phyloP scores from a whole-genome alignment of 768 basidiomycete genomes.

The Sporobolomyces roseus region DNA sequence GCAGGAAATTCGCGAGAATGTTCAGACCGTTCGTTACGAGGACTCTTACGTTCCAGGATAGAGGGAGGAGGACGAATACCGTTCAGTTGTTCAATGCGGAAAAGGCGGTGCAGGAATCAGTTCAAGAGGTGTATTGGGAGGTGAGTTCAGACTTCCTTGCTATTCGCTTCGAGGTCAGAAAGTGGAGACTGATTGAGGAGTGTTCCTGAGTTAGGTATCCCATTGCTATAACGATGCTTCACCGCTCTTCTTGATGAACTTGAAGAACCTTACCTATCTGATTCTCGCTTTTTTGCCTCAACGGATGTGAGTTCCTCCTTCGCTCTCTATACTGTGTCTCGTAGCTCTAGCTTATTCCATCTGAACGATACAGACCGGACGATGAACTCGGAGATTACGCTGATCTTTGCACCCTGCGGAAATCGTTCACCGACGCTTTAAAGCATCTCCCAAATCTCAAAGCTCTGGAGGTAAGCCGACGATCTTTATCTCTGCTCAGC shows the following conservation, averaged over 20 bases:
- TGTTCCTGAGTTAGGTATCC: neutral
- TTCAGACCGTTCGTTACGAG: slow-evolving; percentile 20
- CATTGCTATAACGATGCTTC: slow-evolving; percentile 35
- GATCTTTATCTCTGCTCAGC: neutral
- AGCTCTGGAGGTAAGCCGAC: slow-evolving; percentile 15
- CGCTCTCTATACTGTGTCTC: no score
- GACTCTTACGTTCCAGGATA: slow-evolving; percentile 25
- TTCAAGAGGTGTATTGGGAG: slow-evolving; percentile 32
- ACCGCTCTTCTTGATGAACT: slow-evolving; percentile 19
- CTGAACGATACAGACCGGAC: slow-evolving; percentile 2
- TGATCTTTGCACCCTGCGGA: slow-evolving; percentile 17
- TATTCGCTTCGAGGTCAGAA: no score
- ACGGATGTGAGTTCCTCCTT: slow-evolving; percentile 5
- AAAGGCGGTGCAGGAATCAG: slow-evolving; percentile 2
- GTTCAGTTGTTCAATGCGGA: slow-evolving; percentile 8
- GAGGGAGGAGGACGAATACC: slow-evolving; percentile 13
- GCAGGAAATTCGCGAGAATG: slow-evolving; percentile 5
- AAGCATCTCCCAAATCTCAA: slow-evolving; percentile 13
- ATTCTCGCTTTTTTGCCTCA: slow-evolving; percentile 35
- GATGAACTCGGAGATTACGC: slow-evolving; percentile 22
- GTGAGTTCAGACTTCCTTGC: no score
- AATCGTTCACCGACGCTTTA: slow-evolving; percentile 30
- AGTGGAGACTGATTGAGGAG: no score
- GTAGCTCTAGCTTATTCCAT: no score
- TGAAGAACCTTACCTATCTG: slow-evolving; percentile 30